Conservation (phyloP, 192 early-diverging fungal genomes). For the Phlyctochytrium planicorne region DNA sequence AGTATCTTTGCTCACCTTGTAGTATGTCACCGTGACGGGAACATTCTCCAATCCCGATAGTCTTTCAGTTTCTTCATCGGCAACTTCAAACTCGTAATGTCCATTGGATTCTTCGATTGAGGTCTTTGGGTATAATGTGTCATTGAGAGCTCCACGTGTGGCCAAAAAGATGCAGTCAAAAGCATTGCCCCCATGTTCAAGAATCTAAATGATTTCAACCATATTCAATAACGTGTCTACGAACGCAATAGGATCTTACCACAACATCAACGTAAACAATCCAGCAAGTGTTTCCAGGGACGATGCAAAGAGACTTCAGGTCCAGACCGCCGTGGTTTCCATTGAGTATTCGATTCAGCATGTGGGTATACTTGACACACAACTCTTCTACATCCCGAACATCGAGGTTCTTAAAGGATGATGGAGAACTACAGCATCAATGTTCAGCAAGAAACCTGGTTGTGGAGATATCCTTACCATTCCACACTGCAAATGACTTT, state of each 20-base stretch:
- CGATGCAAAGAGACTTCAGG: conserved; percentile 83
- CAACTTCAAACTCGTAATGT: conserved; percentile 86
- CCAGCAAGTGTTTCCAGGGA: conserved; percentile 89
- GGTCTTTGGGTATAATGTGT: conserved; percentile 83
- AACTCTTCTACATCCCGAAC: conserved; percentile 61
- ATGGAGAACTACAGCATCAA: conserved; percentile 24
- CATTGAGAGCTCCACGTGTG: conserved; percentile 81
- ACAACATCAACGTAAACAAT: conserved; percentile 86
- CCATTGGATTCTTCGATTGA: conserved; percentile 81
- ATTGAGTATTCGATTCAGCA: conserved; percentile 77
- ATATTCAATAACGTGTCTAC: background rate
- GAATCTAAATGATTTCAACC: conserved; percentile 52
- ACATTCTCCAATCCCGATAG: conserved; percentile 76
- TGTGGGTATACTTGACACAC: conserved; percentile 82
- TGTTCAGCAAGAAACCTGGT: background rate
- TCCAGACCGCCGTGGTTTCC: conserved; percentile 82
- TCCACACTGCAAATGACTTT: conserved; percentile 86
- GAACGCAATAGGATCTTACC: conserved; percentile 41
- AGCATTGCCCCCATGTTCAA: conserved; percentile 87
- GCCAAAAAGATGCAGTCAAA: conserved; percentile 85
- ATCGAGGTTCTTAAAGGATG: conserved; percentile 21
- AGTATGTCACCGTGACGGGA: conserved; percentile 83
- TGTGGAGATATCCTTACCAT: conserved; percentile 54
- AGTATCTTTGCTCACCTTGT: conserved; percentile 55
- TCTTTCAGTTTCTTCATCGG: conserved; percentile 82